Evolutionary conservation across 768 basidiomycete species (phyloP).

Genomic region (Phylloporus arenicola): DNA sequence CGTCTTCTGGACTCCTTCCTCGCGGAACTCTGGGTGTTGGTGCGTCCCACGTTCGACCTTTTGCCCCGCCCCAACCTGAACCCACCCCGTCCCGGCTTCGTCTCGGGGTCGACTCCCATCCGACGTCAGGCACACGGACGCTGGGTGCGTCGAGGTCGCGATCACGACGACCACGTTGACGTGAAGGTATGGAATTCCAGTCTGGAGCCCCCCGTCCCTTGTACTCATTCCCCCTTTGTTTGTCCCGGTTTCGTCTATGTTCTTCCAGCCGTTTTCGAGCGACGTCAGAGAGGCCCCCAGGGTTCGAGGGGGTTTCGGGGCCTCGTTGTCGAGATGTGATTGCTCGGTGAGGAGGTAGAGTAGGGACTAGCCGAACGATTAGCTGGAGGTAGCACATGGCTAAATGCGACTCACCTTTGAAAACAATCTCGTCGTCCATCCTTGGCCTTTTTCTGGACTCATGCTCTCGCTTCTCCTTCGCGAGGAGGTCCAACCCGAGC

Average conservation of each 20-base stretch:
- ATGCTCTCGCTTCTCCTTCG: conserved; percentile 77
- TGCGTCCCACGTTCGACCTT: conserved; percentile 68
- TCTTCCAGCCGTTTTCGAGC: conserved; percentile 74
- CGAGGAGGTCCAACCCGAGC: conserved; percentile 84
- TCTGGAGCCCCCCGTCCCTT: too few relatives aligned
- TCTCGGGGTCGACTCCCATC: conserved; percentile 92
- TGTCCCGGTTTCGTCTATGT: conserved; percentile 60
- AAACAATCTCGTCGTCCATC: conserved; percentile 59
- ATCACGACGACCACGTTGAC: conserved; percentile 35
- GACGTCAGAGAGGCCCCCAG: conserved; percentile 78
- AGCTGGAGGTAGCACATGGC: not conserved
- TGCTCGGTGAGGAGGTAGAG: conserved; percentile 23
- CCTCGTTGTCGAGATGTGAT: conserved; percentile 67
- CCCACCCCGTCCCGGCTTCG: conserved; percentile 48
- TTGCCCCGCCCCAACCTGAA: conserved; percentile 57
- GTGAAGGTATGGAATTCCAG: too few relatives aligned
- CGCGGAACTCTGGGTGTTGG: conserved; percentile 70
- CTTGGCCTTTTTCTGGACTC: conserved; percentile 60
- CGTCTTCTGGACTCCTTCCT: conserved; percentile 67
- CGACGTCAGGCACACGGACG: conserved; percentile 84
- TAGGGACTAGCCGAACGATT: conserved; percentile 55
- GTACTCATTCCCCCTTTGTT: too few relatives aligned
- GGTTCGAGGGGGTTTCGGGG: conserved; percentile 91
- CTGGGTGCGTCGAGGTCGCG: conserved; percentile 64
- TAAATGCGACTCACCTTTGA: conserved; percentile 66